Base-by-base conservation (phyloP, 371 early-diverging fungal species). In the Coemansia sp. region DNA sequence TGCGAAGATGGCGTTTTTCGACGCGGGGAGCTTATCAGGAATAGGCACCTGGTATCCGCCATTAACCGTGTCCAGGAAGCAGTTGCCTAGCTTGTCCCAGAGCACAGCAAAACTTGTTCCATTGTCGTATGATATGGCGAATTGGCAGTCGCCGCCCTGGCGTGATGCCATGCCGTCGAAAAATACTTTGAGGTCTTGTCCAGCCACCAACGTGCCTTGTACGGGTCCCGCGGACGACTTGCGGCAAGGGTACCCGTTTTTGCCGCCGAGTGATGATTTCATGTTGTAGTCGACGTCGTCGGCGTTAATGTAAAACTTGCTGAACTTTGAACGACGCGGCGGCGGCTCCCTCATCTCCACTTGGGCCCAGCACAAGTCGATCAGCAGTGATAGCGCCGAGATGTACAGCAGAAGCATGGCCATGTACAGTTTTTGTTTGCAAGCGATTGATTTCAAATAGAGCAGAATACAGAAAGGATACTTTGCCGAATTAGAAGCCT, bases 1-100 rank as follows among this genome's bases (percentile, higher is more conserved):
- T 3, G 82, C 80, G 60, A 89, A 82, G 14, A 75, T 42, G 0
- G 69, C 75, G 6, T 42, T 44, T 38, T 69, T 66, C 2, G 75
- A 37, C 5, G 69, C 60, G 0, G 75, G 75, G 36, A 69, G 55
- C 4, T 49, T 40, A 1, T 68, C 69, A 1, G 75, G 75, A 24
- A 74, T 48, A 0, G 75, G 69, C 1, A 74, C 59, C 18, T 72
- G 58, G 42, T 72, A 72, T 11, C 72, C 72, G 46, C 72, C 72
- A 31, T 72, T 72, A 9, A 72, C 64, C 2, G 72, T 72, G n/a
- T 72, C 72, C 3, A 74, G 46, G 36, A 74, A 62, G n/a, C 75
- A 69, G 55, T 65, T 74, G 8, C 62, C 69, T 1, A 65, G 52
- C 38, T 71, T 72, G 53, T 72, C 72, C 69, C 72, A 67, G 37